These are phyloP conservation scores for Hypocrella siamensis DNA, from an alignment of 2,329 filamentous ascomycete species.

Conservation along the genomic window DNA sequence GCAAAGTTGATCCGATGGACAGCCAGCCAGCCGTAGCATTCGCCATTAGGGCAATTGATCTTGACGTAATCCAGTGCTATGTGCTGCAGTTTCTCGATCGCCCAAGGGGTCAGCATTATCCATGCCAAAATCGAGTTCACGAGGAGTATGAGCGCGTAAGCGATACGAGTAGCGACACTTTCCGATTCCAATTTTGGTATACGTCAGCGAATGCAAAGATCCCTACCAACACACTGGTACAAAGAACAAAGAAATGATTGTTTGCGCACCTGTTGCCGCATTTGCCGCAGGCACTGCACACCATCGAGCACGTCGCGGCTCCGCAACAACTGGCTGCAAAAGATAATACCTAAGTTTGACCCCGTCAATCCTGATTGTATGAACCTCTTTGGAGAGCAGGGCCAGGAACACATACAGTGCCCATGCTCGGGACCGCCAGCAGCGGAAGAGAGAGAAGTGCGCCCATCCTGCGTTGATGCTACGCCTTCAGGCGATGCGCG, in stretches of 20 bases:
- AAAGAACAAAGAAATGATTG: conserved; percentile 3
- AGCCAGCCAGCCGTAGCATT: conserved; percentile 90
- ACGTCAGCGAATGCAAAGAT: too few relatives aligned
- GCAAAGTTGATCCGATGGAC: conserved; percentile 98
- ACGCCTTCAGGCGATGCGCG: too few relatives aligned
- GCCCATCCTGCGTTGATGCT: conserved; percentile 51
- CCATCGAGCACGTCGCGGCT: conserved; percentile 87
- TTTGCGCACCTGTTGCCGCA: conserved; percentile 71
- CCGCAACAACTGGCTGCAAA: conserved; percentile 86
- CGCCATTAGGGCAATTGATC: conserved; percentile 77
- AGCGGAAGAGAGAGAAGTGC: conserved; percentile 81
- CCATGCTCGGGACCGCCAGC: conserved; percentile 70
- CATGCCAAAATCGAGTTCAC: conserved; percentile 94
- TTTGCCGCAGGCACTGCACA: conserved; percentile 91
- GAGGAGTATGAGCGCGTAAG: conserved; percentile 85
- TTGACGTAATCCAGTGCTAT: conserved; percentile 91
- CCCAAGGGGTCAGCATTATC: conserved; percentile 99
- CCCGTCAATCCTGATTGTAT: not conserved
- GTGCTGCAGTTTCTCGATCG: conserved; percentile 85
- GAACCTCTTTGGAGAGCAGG: not conserved
- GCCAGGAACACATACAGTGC: conserved; percentile 50
- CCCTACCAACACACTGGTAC: too few relatives aligned
- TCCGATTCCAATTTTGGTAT: too few relatives aligned
- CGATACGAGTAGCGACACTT: conserved; percentile 92
- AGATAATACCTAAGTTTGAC: conserved; percentile 46